Evolutionary conservation across 306 rosid genomes (phyloP), one percentile per base, ranked within the genome.

Genomic region (Luffa aegyptiaca): DNA sequence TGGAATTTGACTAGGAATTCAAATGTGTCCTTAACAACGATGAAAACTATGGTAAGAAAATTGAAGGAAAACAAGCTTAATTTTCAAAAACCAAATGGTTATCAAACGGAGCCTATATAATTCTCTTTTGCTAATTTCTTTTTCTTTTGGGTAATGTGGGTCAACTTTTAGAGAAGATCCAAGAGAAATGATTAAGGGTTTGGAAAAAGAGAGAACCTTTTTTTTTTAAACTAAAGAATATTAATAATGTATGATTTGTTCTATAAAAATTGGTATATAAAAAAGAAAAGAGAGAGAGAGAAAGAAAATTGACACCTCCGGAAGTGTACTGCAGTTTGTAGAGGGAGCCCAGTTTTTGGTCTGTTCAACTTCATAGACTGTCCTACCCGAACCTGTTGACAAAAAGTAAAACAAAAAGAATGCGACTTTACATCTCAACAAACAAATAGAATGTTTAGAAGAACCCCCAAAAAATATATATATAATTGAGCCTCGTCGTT

Each of bases 291-390:
- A 75, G 65, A 80, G 78, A 36, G 75, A 76, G 76, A 64, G 80
- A 79, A 68, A 74, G 5, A 65, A 77, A 81, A 76, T 73, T 53
- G 81, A 72, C 86, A 94, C 97, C 98, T 92, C 89, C 85, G 88
- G 75, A 81, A 86, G 91, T 72, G 88, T 82, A 82, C 88, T 86
- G 91, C 90, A 89, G 89, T 87, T 91, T 79, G 89, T 81, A 77
- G 92, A 85, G 90, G 92, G 87, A 83, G 84, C 82, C 97, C 97
- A 90, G 88, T 89, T 90, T 84, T 92, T 91, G 85, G 90, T 87
- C 86, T 87, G 86, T 88, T 91, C 94, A 81, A 82, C 92, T 84
- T 90, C 95, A 90, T 80, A 89, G 76, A 70, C 85, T 90, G 97
- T 87, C 91, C 92, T 91, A 63, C 88, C 83, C 82, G 90, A 80